These are phyloP conservation scores for Asclepias syriaca DNA, from an alignment of 257 asterid genomes.

Conservation along the genomic window DNA sequence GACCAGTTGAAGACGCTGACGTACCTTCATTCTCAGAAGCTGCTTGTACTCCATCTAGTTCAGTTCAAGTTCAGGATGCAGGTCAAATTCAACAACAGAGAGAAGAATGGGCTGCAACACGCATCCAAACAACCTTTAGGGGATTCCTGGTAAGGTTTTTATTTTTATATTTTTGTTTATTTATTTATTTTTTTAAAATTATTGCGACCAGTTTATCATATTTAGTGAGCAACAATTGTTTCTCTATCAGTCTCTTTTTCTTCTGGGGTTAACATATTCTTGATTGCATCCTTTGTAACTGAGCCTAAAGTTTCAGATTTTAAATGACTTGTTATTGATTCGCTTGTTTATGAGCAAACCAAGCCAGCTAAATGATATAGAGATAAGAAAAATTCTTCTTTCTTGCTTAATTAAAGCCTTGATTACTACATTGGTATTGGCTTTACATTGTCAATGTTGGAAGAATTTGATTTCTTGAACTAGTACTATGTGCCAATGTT, in stretches of 20 bases:
- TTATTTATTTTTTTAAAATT: background rate
- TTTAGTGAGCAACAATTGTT: background rate
- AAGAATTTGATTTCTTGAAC: background rate
- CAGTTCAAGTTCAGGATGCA: slow-evolving; percentile 47
- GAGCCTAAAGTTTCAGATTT: background rate
- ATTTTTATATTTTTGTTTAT: background rate
- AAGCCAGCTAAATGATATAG: background rate
- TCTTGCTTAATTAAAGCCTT: background rate
- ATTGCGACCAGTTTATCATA: background rate
- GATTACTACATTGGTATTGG: background rate
- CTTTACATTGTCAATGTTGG: background rate
- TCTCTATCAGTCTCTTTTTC: background rate
- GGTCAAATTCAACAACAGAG: slow-evolving; percentile 39
- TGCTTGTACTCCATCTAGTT: slow-evolving; percentile 55
- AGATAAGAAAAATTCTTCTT: background rate
- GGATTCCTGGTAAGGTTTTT: slow-evolving; percentile 72
- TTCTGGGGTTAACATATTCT: background rate
- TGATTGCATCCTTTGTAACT: background rate
- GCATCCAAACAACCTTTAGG: slow-evolving; percentile 87
- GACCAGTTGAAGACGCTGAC: slow-evolving; percentile 40
- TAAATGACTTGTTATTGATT: background rate
- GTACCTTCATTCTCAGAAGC: slow-evolving; percentile 47
- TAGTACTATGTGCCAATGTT: background rate
- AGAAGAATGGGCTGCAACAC: slow-evolving; percentile 89
- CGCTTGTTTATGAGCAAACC: too few relatives aligned